phyloP scores from a whole-genome alignment of 768 basidiomycete species.

The Paxillus involutus region DNA sequence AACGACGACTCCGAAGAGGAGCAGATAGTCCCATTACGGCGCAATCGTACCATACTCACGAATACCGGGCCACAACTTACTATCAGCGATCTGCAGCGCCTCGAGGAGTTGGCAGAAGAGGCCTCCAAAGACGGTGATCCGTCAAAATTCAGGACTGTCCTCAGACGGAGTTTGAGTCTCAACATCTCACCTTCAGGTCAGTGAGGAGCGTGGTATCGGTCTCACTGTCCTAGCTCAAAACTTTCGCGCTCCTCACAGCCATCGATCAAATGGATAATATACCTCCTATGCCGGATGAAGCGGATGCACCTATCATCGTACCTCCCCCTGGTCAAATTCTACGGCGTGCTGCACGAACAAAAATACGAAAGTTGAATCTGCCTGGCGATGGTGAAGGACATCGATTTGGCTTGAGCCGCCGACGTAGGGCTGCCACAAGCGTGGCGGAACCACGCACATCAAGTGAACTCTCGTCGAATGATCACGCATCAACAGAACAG shows the following conservation, averaged over 20 bases:
- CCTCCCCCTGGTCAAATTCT: constrained; percentile 88
- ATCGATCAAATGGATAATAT: constrained; percentile 69
- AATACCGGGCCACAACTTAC: constrained; percentile 84
- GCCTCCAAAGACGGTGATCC: constrained; percentile 83
- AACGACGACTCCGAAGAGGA: constrained; percentile 76
- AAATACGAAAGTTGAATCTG: constrained; percentile 84
- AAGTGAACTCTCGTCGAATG: constrained; percentile 62
- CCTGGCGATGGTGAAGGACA: constrained; percentile 80
- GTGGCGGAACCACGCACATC: constrained; percentile 54
- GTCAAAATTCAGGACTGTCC: constrained; percentile 69
- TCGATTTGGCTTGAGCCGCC: constrained; percentile 60
- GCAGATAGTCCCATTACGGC: constrained; percentile 65
- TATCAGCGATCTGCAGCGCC: constrained; percentile 88
- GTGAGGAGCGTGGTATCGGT: constrained; percentile 29
- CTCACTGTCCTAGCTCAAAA: constrained; percentile 19
- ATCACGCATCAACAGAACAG: constrained; percentile 53
- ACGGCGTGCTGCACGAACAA: constrained; percentile 89
- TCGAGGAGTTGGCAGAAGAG: constrained; percentile 92
- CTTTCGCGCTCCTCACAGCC: constrained; percentile 38
- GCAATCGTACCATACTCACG: constrained; percentile 65
- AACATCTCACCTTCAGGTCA: constrained; percentile 84
- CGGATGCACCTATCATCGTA: constrained; percentile 83
- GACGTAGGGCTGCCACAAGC: constrained; percentile 27
- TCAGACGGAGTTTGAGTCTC: constrained; percentile 85
- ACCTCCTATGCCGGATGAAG: constrained; percentile 71